Evolutionary conservation across 2,329 filamentous ascomycete species (phyloP).

Genomic region (Aureobasidium sp.): DNA sequence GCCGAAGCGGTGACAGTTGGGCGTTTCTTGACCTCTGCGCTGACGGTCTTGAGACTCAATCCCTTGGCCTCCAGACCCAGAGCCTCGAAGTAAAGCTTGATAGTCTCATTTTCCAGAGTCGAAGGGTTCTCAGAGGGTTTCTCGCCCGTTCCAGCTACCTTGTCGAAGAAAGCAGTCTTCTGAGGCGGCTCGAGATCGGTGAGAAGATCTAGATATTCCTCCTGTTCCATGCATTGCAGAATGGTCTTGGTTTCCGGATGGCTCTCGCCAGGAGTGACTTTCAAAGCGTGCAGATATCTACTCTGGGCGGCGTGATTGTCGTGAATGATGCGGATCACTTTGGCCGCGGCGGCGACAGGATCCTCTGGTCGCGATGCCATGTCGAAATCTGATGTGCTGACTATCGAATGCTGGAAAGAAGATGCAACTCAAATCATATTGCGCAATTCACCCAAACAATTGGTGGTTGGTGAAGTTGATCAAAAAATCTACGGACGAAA

Average conservation of each 20-base stretch:
- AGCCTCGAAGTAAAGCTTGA: constrained; percentile 1
- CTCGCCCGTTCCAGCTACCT: neutral
- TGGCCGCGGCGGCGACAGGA: neutral
- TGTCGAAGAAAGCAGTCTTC: constrained; percentile 2
- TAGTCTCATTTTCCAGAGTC: neutral
- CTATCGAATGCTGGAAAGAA: neutral
- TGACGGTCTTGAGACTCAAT: constrained; percentile 1
- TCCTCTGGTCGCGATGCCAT: neutral
- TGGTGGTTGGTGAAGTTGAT: neutral
- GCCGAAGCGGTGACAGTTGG: neutral
- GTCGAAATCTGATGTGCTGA: neutral
- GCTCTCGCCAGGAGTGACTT: neutral
- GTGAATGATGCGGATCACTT: constrained; percentile 6
- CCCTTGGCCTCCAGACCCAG: neutral
- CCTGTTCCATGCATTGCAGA: neutral
- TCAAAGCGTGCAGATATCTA: neutral
- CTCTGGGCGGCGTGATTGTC: constrained; percentile 1
- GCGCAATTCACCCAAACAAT: neutral
- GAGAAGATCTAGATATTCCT: constrained; percentile 13
- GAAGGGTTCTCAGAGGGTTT: neutral
- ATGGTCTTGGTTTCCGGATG: neutral
- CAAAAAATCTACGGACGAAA: neutral
- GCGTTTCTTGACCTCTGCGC: neutral
- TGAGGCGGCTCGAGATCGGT: constrained; percentile 4
- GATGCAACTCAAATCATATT: neutral